Evolutionary conservation across 1,284 basidiomycete species (phyloP).

Genomic region (Polyporus tsugae): DNA sequence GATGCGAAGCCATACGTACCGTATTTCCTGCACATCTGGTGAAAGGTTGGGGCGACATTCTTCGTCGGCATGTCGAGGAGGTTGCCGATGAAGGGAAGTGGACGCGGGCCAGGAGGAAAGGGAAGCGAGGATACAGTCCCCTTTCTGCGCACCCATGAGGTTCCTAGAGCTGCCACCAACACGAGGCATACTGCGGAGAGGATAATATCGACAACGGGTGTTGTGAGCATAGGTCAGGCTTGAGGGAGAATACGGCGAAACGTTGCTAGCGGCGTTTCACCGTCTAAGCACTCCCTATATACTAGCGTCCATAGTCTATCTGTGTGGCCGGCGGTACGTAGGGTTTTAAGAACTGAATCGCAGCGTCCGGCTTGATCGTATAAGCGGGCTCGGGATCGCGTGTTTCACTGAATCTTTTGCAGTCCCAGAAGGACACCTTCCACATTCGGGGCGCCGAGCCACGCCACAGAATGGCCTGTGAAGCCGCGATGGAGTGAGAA

Average conservation of each 20-base stretch:
- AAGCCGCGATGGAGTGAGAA: too few relatives aligned
- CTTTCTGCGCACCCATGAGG: not conserved
- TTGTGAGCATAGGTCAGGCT: not conserved
- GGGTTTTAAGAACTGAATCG: too few relatives aligned
- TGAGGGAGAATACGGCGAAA: not conserved
- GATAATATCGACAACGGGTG: not conserved
- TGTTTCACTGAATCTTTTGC: not conserved
- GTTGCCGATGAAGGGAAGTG: conserved; percentile 32
- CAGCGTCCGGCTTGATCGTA: not conserved
- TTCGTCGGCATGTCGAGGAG: conserved; percentile 29
- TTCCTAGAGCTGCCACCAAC: not conserved
- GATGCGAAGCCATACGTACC: conserved; percentile 22
- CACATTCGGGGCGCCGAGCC: not conserved
- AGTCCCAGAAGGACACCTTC: not conserved
- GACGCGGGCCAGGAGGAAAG: conserved; percentile 26
- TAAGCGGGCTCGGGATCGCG: not conserved
- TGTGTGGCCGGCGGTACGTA: not conserved
- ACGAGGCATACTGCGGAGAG: not conserved
- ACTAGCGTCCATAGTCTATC: not conserved
- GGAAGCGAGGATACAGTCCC: not conserved
- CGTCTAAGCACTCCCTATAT: not conserved
- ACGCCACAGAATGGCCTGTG: too few relatives aligned
- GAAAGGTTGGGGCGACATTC: conserved; percentile 21
- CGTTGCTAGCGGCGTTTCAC: not conserved
- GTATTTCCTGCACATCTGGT: conserved; percentile 26